Base-by-base conservation (phyloP, 371 early-diverging fungal species). In the Mucor velutinosus region DNA sequence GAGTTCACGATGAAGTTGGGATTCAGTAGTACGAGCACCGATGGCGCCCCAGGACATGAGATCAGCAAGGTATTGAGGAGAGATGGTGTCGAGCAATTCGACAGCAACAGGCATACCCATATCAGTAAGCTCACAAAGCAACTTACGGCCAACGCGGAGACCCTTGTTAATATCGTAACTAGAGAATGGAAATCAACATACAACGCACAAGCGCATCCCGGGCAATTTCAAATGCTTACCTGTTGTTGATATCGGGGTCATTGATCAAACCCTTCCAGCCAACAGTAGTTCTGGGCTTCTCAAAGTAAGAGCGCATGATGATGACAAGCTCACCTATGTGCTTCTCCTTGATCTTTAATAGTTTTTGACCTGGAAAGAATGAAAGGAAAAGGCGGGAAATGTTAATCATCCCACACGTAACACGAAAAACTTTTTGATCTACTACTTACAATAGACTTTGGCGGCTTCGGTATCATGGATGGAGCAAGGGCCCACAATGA, bases 261-360 rank as follows among this genome's bases (percentile, higher is more conserved):
- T 95, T 96, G 74, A 96, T 95, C 27, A 95, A 75, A 23, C 95
- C 97, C 74, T 95, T 95, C 97, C 97, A 97, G 5, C 97, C 96
- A 41, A 95, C 94, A 0, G 95, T 95, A 10, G 97, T 95, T 66
- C 97, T 80, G 27, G 97, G 97, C 77, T 97, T 97, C 76, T 97
- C 97, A 82, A 97, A 97, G 78, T 95, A 97, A 25, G 92, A 92
- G 49, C 97, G 82, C 96, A 97, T 95, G 43, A 97, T 83, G 60
- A 97, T 93, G 5, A 45, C 45, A 45, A 45, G 79, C n/a, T 45
- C 45, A 19, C 45, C 45, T 45, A 19, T 45, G 19, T 45, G 45
- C 45, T 86, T 73, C 23, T 86, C 83, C 25, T 87, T 84, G 65
- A 87, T 83, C 10, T 80, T 77, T 63, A 89, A 86, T 43, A 95